Percentiles rank a stretch among this genome's conserved stretches.
phyloP scores from a whole-genome alignment of 805 yeast genomes.

The Pichia membranifaciens region DNA sequence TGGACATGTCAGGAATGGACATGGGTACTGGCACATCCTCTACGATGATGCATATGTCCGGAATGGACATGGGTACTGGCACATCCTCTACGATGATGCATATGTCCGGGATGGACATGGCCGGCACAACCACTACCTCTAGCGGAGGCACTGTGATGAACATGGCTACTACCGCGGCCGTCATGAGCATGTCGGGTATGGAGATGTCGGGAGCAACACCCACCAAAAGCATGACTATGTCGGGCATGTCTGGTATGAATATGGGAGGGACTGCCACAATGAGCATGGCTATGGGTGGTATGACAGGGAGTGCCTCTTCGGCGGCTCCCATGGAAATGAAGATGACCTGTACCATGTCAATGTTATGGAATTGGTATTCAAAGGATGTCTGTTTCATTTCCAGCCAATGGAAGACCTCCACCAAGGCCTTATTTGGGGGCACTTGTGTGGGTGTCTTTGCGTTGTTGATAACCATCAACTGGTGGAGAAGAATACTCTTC shows the following conservation, averaged over 20 bases:
- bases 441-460: slow-evolving; percentile 19
- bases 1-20: too few species aligned
- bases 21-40: too few species aligned
- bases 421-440: slow-evolving; percentile 17
- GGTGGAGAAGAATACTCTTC: slow-evolving; percentile 17
- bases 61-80: slow-evolving; percentile 2
- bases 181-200: slow-evolving; percentile 5
- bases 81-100: background rate
- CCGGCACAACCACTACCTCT: background rate
- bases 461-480: slow-evolving; percentile 11
- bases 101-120: background rate
- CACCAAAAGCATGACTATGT: background rate
- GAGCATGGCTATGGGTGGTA: slow-evolving; percentile 3
- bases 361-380: slow-evolving; percentile 21
- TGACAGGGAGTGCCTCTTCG: slow-evolving; percentile 2
- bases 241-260: slow-evolving; percentile 5
- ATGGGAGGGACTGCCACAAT: slow-evolving; percentile 7
- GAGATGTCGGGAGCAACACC: slow-evolving; percentile 3
- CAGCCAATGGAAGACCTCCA: slow-evolving; percentile 15
- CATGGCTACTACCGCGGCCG: slow-evolving; percentile 3
- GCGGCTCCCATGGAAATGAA: background rate
- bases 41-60: slow-evolving; percentile 4
- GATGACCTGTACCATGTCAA: slow-evolving; percentile 17
- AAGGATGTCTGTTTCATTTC: slow-evolving; percentile 17
- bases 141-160: slow-evolving; percentile 7